Evolutionary conservation across 176 grass and related monocot genomes (phyloP).

Genomic region (Avena atlantica): DNA sequence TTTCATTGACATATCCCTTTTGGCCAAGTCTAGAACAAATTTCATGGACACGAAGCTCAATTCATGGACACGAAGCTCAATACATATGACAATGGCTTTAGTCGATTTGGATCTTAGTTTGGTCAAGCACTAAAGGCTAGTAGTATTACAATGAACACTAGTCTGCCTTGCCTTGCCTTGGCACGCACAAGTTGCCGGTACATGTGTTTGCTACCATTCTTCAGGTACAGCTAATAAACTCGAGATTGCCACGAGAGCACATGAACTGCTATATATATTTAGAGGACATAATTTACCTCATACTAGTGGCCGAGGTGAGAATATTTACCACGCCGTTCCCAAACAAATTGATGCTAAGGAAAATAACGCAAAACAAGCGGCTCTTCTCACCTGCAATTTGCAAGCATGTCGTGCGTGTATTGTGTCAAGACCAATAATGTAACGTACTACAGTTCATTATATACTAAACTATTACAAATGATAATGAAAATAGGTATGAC

Average conservation of each 20-base stretch:
- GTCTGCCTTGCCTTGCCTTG: constrained; percentile 20
- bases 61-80: neutral
- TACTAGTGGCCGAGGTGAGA: constrained; percentile 66
- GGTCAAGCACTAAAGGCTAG: neutral
- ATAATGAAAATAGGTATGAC: neutral
- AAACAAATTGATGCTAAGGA: constrained; percentile 64
- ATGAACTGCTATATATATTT: neutral
- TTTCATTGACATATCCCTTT: neutral
- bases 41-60: too few relatives aligned
- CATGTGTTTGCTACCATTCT: neutral
- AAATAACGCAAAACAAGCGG: constrained; percentile 47
- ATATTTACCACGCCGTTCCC: constrained; percentile 70
- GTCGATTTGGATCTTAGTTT: neutral
- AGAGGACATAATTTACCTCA: constrained; percentile 59
- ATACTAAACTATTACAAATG: neutral
- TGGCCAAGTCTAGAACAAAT: neutral
- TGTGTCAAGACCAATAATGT: neutral
- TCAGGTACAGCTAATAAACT: neutral
- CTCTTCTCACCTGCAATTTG: constrained; percentile 62
- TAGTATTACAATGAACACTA: neutral
- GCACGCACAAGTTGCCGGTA: neutral
- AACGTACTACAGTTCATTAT: neutral
- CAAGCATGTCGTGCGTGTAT: neutral
- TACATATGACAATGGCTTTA: neutral
- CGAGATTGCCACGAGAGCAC: neutral